A percentile compares a stretch with the other conserved stretches of the same genome.
Conservation (phyloP, 495 filamentous ascomycete species). For the Aspergillus egyptiacus region DNA sequence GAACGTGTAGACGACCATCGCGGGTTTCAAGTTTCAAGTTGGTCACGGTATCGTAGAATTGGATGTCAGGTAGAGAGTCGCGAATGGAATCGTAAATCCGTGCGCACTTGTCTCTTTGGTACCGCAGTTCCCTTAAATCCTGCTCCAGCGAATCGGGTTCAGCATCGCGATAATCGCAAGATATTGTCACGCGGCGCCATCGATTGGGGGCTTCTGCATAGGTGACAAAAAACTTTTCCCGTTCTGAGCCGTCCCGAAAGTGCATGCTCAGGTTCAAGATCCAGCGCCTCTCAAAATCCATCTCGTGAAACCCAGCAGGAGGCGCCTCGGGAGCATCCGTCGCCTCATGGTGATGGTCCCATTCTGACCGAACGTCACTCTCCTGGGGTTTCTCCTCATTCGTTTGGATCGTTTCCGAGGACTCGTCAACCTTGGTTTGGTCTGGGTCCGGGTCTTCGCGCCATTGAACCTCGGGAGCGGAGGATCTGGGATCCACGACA, state of each 20-base stretch:
- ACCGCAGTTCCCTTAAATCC: constrained; percentile 70
- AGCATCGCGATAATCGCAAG: constrained; percentile 84
- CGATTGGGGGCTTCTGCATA: constrained; percentile 72
- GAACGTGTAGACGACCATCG: constrained; percentile 86
- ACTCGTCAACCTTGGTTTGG: constrained; percentile 34
- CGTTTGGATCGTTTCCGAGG: constrained; percentile 19
- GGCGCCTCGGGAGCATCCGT: constrained; percentile 28
- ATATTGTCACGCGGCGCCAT: constrained; percentile 88
- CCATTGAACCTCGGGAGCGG: constrained; percentile 46
- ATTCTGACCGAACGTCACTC: constrained; percentile 21
- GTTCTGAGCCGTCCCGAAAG: constrained; percentile 87
- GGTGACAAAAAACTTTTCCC: constrained; percentile 98
- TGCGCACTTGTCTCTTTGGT: constrained; percentile 90
- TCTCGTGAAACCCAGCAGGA: constrained; percentile 54
- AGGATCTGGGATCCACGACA: constrained; percentile 37
- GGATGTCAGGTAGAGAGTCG: constrained; percentile 82
- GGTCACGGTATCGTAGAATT: constrained; percentile 93
- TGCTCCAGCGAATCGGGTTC: constrained; percentile 76
- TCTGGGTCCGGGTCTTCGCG: constrained; percentile 30
- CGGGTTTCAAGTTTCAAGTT: constrained; percentile 92
- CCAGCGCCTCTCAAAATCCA: constrained; percentile 85
- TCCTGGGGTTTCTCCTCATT: constrained; percentile 21
- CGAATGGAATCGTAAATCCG: constrained; percentile 94
- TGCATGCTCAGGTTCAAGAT: constrained; percentile 98
- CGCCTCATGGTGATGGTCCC: constrained; percentile 25